A percentile compares a stretch with the other conserved stretches of the same genome.
Conservation (phyloP, 805 yeast genomes). For the Kodamaea leandrae region DNA sequence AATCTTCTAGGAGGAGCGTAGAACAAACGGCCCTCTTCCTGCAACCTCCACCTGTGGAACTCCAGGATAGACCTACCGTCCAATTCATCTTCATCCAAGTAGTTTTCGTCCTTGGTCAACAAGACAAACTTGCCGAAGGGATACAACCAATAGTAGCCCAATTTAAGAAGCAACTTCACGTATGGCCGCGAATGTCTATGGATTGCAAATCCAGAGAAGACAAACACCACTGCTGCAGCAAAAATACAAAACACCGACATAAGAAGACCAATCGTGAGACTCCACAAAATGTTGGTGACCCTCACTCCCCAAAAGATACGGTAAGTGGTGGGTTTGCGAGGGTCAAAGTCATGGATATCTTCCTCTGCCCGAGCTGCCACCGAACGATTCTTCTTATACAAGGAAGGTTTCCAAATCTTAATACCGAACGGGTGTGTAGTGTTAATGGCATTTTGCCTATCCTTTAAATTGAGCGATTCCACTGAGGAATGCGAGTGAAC, state of each 20-base stretch:
- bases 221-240: conserved; percentile 46
- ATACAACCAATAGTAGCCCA: conserved; percentile 69
- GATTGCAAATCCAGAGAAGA: conserved; percentile 40
- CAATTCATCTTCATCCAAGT: conserved; percentile 80
- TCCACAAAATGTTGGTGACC: conserved; percentile 72
- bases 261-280: conserved; percentile 65
- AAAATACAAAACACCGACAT: conserved; percentile 52
- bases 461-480: conserved; percentile 85
- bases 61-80: conserved; percentile 85
- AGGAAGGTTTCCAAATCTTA: conserved; percentile 97
- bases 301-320: conserved; percentile 60
- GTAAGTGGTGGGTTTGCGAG: conserved; percentile 28
- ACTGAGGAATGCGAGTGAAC: conserved; percentile 32
- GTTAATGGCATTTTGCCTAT: conserved; percentile 94
- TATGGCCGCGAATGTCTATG: conserved; percentile 58
- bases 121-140: conserved; percentile 93
- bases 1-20: conserved; percentile 64
- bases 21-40: conserved; percentile 73
- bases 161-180: conserved; percentile 53
- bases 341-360: conserved; percentile 80
- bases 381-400: conserved; percentile 88
- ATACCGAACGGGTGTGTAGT: conserved; percentile 98
- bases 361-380: conserved; percentile 89
- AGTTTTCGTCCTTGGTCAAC: conserved; percentile 72
- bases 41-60: conserved; percentile 83